Evolutionary conservation across 257 asterid species (phyloP).

Genomic region (Ophiorrhiza pumila): DNA sequence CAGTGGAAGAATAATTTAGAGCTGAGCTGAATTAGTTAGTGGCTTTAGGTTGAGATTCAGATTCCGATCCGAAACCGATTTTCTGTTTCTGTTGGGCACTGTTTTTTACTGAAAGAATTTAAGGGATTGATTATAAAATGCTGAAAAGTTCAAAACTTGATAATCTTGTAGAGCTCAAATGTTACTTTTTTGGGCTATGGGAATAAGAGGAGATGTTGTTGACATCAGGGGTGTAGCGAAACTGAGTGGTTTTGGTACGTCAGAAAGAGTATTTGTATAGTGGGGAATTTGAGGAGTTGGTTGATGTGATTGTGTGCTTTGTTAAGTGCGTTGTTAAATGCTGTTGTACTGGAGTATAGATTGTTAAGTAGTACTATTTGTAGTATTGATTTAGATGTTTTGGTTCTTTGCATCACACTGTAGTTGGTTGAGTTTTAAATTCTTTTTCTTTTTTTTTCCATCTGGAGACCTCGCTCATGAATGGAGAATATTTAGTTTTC

Average conservation of each 20-base stretch:
- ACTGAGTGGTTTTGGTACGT: slow-evolving; percentile 19
- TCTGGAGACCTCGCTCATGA: slow-evolving; percentile 24
- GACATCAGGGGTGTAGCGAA: slow-evolving; percentile 13
- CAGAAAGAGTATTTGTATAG: slow-evolving; percentile 15
- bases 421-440: slow-evolving; percentile 12
- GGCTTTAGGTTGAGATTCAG: slow-evolving; percentile 52
- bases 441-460: neutral
- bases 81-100: slow-evolving; percentile 13
- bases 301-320: slow-evolving; percentile 36
- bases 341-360: neutral
- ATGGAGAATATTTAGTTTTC: slow-evolving; percentile 40
- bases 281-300: slow-evolving; percentile 41
- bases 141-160: slow-evolving; percentile 10
- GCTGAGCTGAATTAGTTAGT: slow-evolving; percentile 8
- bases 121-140: neutral
- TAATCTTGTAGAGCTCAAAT: neutral
- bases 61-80: slow-evolving; percentile 20
- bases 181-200: neutral
- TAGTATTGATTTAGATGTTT: slow-evolving; percentile 42
- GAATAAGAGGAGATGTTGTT: neutral
- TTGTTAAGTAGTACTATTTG: slow-evolving; percentile 20
- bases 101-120: slow-evolving; percentile 12
- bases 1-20: neutral
- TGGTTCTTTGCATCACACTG: slow-evolving; percentile 26
- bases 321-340: slow-evolving; percentile 23